Evolutionary conservation across 306 rosid genomes (phyloP), one percentile per base, ranked within the genome.

Genomic region (Cicer yamashitae): DNA sequence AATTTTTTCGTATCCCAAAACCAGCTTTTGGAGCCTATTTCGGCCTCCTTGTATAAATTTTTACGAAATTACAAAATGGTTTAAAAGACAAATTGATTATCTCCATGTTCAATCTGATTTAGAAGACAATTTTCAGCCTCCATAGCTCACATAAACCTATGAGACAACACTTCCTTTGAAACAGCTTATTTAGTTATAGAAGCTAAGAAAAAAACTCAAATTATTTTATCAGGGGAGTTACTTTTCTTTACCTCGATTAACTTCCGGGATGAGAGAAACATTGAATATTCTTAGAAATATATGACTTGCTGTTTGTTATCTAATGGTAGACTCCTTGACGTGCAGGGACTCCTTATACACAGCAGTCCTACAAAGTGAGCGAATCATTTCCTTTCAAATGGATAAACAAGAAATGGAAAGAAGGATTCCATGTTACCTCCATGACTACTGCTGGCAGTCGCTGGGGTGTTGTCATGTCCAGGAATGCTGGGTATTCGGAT

Each of bases 341-440:
- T 83, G 68, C 80, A 93, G 98, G 98, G 63, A 93, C 96, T 65
- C 88, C 96, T 14, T 93, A 87, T 81, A 90, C 94, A 41, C 98
- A 93, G 80, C 98, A 93, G 77, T 93, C 98, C 2, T 93, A 93
- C 84, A 93, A 93, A 82, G 97, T 92, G 70, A 90, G 97, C 6
- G 97, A 92, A 83, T 87, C 96, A 37, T 92, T 92, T 83, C 97
- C 97, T 48, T 90, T 81, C 84, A 92, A 92, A 83, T 92, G 97
- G 97, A 92, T 92, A 81, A 92, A 92, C 85, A 92, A 92, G 86
- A 92, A 92, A 81, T 92, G 97, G 97, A 92, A 92, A 79, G 97
- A 92, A 92, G 97, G 97, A 68, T 92, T 92, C 86, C 97, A 90
- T 64, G 97, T 92, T 54, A 92, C 97, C 54, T 93, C 98, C 79